Evolutionary conservation across 1,284 basidiomycete species (phyloP), one percentile per base, ranked within the genome.

Genomic region (Fomitopsis betulina): DNA sequence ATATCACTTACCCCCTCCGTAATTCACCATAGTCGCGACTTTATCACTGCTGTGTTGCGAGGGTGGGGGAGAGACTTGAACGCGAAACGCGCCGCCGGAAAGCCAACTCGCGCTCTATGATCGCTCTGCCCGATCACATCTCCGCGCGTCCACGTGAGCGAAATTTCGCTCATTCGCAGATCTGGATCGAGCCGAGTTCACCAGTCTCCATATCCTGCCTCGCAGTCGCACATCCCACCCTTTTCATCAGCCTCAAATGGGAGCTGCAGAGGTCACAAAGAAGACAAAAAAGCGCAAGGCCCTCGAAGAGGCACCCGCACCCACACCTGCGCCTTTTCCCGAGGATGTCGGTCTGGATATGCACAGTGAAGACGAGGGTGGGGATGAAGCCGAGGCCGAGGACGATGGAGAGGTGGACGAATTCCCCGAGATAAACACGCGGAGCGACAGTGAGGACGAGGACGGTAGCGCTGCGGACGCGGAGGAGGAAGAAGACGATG

Each of bases 1-100:
- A 23, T 23, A 52, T n/a, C 50, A 25, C 83, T 57, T 66, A 85
- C 87, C 87, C 76, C 87, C 87, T 53, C 87, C 87, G 71, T 89
- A 88, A 62, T 84, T 83, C 23, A 88, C 86, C 86, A 89, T 89
- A 54, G 52, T 56, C 32, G 27, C 30, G 17, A 43, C n/a, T 19
- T 32, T n/a, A 23, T 12, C 15, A 25, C n/a, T 32, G 52, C 33
- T 40, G 58, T 19, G 3, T 12, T 3, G 25, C 35, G 54, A 12
- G 39, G 17, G 30, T 12, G 33, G 67, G 72, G 60, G 70, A 73
- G n/a, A 54, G 64, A 65, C 56, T 66, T 23, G 72, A 72, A 27
- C 27, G 54, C 25, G 45, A 49, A 35, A 47, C 43, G 54, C 49
- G 58, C 52, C 49, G 49, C 4, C 25, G 45, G 27, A 47, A 47